Conservation (phyloP, 306 rosid species). For the Herpetospermum pedunculosum region DNA sequence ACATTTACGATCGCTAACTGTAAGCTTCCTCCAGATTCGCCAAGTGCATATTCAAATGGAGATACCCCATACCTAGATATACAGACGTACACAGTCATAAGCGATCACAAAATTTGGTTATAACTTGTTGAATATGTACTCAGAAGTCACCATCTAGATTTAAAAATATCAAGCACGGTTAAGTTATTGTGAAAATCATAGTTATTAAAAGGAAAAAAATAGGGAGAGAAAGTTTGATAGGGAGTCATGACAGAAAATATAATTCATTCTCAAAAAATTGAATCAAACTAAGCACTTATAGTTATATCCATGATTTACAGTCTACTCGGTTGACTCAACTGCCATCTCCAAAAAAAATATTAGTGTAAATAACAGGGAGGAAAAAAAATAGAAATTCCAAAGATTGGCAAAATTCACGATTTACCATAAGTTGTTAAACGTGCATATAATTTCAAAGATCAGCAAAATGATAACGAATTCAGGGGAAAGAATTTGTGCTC, state of each 20-base stretch:
- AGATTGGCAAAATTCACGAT: neutral
- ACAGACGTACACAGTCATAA: constrained; percentile 4
- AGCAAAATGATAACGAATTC: neutral
- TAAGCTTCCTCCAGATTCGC: constrained; percentile 95
- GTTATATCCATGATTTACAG: neutral
- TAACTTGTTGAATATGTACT: neutral
- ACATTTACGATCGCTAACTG: constrained; percentile 84
- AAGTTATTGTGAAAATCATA: neutral
- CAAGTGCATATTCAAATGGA: constrained; percentile 96
- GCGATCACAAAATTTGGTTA: neutral
- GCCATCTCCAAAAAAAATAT: neutral
- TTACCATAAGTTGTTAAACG: neutral
- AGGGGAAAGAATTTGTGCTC: constrained; percentile 22
- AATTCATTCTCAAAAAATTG: neutral
- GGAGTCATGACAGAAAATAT: neutral
- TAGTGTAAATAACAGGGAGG: neutral
- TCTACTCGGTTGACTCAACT: neutral
- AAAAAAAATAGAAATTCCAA: neutral
- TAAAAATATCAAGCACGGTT: neutral
- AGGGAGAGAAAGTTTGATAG: neutral
- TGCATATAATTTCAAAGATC: neutral
- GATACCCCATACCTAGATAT: constrained; percentile 79
- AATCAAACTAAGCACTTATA: neutral
- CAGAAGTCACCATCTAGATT: neutral
- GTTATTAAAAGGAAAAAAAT: neutral